Percentiles rank a stretch among this genome's conserved stretches.
Conservation (phyloP, 2,329 filamentous ascomycete genomes). For the Claviceps monticola region DNA sequence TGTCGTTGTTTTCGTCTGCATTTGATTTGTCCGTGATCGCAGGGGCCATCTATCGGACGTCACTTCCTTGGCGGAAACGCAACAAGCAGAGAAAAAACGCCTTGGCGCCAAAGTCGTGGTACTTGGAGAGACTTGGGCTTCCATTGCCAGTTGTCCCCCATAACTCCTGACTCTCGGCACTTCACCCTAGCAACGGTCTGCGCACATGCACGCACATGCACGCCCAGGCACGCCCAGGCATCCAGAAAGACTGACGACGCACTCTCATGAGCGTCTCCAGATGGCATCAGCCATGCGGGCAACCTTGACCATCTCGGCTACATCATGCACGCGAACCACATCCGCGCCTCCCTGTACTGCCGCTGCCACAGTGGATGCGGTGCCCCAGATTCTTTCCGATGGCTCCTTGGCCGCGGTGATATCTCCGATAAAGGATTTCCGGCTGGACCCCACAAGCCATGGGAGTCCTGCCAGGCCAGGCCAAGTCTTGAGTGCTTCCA, state of each 20-base stretch:
- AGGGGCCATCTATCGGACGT: slow-evolving; percentile 1
- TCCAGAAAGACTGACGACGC: neutral
- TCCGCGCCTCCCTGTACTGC: slow-evolving; percentile 80
- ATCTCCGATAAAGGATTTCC: slow-evolving; percentile 78
- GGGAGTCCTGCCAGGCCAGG: slow-evolving; percentile 56
- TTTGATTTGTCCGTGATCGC: neutral
- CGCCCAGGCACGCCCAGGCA: neutral
- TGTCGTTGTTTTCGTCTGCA: slow-evolving; percentile 1
- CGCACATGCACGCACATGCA: neutral
- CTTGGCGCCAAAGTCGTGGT: slow-evolving; percentile 3
- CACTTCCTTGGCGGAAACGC: slow-evolving; percentile 4
- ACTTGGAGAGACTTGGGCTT: slow-evolving; percentile 4
- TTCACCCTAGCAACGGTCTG: neutral
- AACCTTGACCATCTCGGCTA: slow-evolving; percentile 72
- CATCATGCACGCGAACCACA: slow-evolving; percentile 86
- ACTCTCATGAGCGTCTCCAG: slow-evolving; percentile 37
- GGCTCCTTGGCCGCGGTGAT: slow-evolving; percentile 64
- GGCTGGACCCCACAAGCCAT: slow-evolving; percentile 79
- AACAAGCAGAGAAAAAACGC: neutral
- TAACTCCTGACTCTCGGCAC: neutral
- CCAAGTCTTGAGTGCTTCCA: slow-evolving; percentile 51
- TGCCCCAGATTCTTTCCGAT: slow-evolving; percentile 64
- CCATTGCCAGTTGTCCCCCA: neutral
- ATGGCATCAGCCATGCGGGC: slow-evolving; percentile 87
- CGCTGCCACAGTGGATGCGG: slow-evolving; percentile 74